Evolutionary conservation across 2,329 filamentous ascomycete species (phyloP).

Genomic region (Aspergillus versicolor): DNA sequence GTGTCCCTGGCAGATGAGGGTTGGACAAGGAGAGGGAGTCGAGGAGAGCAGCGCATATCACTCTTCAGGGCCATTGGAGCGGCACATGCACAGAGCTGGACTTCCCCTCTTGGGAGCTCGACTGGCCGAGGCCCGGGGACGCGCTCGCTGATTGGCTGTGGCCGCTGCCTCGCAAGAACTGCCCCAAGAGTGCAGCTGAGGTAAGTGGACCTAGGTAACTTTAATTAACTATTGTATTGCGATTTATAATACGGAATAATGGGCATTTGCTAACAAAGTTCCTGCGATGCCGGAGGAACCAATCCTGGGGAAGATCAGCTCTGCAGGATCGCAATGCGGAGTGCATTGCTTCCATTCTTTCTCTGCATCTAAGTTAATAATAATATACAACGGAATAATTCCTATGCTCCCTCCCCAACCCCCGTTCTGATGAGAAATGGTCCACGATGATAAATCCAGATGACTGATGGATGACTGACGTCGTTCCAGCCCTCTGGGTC

Average conservation of each 20-base stretch:
- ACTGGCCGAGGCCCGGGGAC: not conserved
- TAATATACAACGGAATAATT: too few relatives aligned
- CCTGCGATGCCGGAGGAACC: not conserved
- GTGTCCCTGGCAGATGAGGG: not conserved
- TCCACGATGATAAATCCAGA: too few relatives aligned
- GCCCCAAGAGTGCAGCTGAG: not conserved
- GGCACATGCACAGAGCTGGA: not conserved
- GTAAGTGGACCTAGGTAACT: too few relatives aligned
- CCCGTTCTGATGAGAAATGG: too few relatives aligned
- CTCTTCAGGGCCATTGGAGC: not conserved
- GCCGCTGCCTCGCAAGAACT: conserved; percentile 2
- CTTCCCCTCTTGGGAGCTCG: not conserved
- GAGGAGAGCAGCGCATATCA: not conserved
- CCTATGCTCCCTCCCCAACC: too few relatives aligned
- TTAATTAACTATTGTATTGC: too few relatives aligned
- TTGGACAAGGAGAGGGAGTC: not conserved
- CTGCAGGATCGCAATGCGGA: too few relatives aligned
- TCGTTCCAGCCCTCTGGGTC: too few relatives aligned
- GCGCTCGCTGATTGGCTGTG: not conserved
- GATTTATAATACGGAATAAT: not conserved
- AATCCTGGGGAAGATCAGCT: too few relatives aligned
- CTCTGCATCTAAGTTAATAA: too few relatives aligned
- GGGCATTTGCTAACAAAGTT: not conserved
- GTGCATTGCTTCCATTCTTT: too few relatives aligned
- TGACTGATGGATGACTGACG: too few relatives aligned